A percentile compares a stretch with the other conserved stretches of the same genome.
phyloP scores from a whole-genome alignment of 306 rosid genomes.

The Oxytropis ochrocephala region DNA sequence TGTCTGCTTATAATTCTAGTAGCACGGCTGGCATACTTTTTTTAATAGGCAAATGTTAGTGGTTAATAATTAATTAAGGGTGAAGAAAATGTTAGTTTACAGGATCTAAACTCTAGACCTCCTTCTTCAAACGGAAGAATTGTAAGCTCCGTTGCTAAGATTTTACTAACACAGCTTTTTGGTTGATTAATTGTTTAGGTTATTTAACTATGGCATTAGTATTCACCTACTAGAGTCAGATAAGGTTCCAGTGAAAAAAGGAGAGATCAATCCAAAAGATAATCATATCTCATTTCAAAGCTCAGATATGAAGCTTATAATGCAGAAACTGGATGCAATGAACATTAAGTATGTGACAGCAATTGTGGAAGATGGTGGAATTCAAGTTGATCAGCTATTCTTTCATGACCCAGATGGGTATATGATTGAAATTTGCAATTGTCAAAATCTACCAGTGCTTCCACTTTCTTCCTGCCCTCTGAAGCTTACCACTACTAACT shows the following conservation, averaged over 20 bases:
- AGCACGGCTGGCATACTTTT: no score
- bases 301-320: slow-evolving; percentile 36
- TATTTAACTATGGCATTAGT: slow-evolving; percentile 61
- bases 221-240: slow-evolving; percentile 58
- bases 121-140: no score
- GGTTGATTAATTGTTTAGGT: slow-evolving; percentile 18
- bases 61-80: no score
- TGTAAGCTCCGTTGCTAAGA: no score
- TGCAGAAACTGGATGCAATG: slow-evolving; percentile 44
- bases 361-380: slow-evolving; percentile 60
- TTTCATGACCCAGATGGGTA: slow-evolving; percentile 78
- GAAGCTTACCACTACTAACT: background rate
- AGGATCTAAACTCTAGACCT: no score
- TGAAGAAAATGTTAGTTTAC: no score
- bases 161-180: no score
- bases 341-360: slow-evolving; percentile 46
- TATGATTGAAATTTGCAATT: slow-evolving; percentile 72
- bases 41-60: no score
- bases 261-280: slow-evolving; percentile 57
- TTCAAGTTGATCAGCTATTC: slow-evolving; percentile 63
- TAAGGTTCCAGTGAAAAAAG: slow-evolving; percentile 19
- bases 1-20: no score
- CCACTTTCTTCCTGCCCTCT: slow-evolving; percentile 51
- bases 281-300: slow-evolving; percentile 68
- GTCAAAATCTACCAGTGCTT: slow-evolving; percentile 63